Evolutionary conservation across 352 stramenopile species (phyloP), one percentile per base, ranked within the genome.

Genomic region (Globisporangium takayamanum): DNA sequence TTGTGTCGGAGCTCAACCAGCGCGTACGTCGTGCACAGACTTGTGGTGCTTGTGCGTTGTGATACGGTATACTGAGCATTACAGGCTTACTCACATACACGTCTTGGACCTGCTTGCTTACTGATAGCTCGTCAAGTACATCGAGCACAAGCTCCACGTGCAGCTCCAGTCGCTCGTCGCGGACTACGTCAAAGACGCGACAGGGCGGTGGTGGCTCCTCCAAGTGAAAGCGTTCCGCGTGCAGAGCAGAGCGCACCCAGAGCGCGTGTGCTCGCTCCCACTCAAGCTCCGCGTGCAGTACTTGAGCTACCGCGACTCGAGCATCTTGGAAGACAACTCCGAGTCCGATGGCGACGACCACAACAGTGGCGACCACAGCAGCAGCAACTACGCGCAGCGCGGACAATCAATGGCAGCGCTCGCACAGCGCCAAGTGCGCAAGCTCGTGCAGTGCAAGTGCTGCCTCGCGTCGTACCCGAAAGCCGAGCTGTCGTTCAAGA

Each of bases 401-500:
- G 44, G 44, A 15, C 44, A 26, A 12, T 12, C 36, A 0, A 68
- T 72, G 45, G 25, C 60, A 25, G 55, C 70, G 46, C 51, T 82
- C 3, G 72, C 76, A 0, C 76, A 89, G 42, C 75, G 77, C 25
- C 77, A 91, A 49, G 78, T 91, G 7, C 74, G 73, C 54, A 91
- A 89, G 46, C 70, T 92, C 4, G 59, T 78, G 4, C 81, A 87
- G 58, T 94, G 84, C 68, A 94, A 94, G 47, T 89, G 83, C 59
- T 94, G 84, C 57, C 67, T 87, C 18, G 78, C 78, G 12, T 70
- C 74, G 33, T 89, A 94, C 61, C 77, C 78, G 0, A 88, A 81
- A 44, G 68, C 59, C n/a, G 84, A 94, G 55, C 65, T 94, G 8
- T 76, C 80, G 15, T 94, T 87, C 77, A 94, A 92, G 55, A 94